Percentiles rank a stretch among this genome's conserved stretches.
phyloP scores from a whole-genome alignment of 805 yeast species.

The Lachancea waltii region DNA sequence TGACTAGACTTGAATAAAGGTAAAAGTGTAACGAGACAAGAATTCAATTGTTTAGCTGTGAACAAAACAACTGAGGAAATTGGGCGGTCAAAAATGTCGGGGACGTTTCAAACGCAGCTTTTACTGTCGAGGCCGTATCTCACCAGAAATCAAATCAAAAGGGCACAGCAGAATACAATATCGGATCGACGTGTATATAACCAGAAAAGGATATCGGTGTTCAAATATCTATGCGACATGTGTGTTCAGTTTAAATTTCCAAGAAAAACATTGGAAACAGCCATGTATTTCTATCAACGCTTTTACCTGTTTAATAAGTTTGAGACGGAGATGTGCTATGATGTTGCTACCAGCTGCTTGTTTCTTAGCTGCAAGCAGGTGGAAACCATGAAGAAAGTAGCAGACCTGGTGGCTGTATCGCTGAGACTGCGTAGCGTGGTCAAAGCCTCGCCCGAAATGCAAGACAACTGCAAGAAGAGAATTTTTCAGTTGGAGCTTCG shows the following conservation, averaged over 20 bases:
- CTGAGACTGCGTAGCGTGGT: constrained; percentile 30
- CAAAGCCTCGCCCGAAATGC: constrained; percentile 26
- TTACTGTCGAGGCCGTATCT: constrained; percentile 54
- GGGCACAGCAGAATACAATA: constrained; percentile 47
- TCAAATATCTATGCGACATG: constrained; percentile 48
- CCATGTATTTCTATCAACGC: constrained; percentile 69
- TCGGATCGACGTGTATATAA: constrained; percentile 44
- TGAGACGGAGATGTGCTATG: constrained; percentile 46
- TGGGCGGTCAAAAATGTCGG: background rate
- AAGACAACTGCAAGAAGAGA: constrained; percentile 52
- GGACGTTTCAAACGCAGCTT: constrained; percentile 21
- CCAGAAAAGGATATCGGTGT: constrained; percentile 47
- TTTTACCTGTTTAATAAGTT: constrained; percentile 60
- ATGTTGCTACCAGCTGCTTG: constrained; percentile 63
- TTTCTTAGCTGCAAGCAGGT: constrained; percentile 72
- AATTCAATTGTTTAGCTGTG: no score
- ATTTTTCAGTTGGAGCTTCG: constrained; percentile 61
- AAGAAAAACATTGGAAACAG: constrained; percentile 56
- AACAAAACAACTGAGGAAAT: background rate
- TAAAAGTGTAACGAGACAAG: no score
- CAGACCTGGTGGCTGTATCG: constrained; percentile 46
- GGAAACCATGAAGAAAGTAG: constrained; percentile 72
- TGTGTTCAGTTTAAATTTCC: constrained; percentile 58
- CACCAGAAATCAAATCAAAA: constrained; percentile 46
- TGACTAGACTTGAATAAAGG: background rate